Percentiles rank a stretch among this genome's conserved stretches.
These are phyloP conservation scores for Moricandia moricandioides DNA, from an alignment of 345 rosid genomes.

Conservation along the genomic window DNA sequence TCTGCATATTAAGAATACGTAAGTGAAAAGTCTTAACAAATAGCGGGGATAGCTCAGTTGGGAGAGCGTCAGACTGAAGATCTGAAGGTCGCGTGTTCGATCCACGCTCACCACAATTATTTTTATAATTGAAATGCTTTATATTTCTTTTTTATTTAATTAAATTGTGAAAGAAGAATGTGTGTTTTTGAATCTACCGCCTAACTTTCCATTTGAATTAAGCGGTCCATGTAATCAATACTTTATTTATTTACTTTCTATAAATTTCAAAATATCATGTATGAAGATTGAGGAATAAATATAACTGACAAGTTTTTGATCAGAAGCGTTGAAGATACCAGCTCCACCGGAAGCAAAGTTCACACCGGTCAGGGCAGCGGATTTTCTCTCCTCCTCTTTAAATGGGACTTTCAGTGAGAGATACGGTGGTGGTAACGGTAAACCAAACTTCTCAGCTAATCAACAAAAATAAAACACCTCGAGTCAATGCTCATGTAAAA, in stretches of 20 bases:
- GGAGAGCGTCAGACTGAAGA: conserved; percentile 91
- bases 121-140: neutral
- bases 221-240: neutral
- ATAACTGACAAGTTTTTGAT: conserved; percentile 44
- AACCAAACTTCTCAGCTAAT: conserved; percentile 59
- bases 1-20: neutral
- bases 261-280: neutral
- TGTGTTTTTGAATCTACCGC: neutral
- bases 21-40: neutral
- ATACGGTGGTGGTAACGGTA: conserved; percentile 61
- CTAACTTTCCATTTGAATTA: neutral
- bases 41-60: conserved; percentile 56
- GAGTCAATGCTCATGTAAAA: neutral
- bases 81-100: conserved; percentile 72
- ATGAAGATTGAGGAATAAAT: neutral
- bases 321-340: conserved; percentile 59
- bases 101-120: conserved; percentile 27
- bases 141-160: neutral
- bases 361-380: conserved; percentile 42
- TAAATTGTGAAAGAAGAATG: neutral
- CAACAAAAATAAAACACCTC: neutral
- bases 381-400: neutral
- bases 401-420: conserved; percentile 36
- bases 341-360: conserved; percentile 72
- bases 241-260: neutral